Conservation (phyloP, 371 early-diverging fungal genomes). For the Polyrhizophydium stewartii region DNA sequence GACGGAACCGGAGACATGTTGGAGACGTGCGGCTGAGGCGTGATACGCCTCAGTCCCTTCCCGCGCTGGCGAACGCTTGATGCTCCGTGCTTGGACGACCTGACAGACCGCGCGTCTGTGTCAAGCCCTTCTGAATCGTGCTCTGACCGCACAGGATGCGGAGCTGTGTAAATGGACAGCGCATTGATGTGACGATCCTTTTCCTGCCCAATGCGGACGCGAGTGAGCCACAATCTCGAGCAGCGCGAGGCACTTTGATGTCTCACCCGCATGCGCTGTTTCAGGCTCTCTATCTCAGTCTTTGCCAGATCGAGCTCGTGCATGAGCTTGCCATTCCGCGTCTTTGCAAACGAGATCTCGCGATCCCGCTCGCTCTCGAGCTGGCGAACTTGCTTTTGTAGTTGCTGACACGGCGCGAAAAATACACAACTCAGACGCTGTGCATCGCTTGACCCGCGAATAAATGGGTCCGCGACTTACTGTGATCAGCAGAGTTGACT, state of each 20-base stretch:
- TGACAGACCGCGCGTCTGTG: not conserved
- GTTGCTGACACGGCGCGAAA: too few species aligned
- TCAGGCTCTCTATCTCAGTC: not conserved
- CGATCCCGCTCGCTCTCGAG: conserved; percentile 1
- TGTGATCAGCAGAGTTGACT: not conserved
- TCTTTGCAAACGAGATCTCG: conserved; percentile 1
- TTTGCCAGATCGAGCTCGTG: conserved; percentile 2
- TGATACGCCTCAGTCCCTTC: too few species aligned
- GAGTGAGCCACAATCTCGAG: too few species aligned
- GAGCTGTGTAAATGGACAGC: not conserved
- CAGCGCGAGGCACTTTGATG: too few species aligned
- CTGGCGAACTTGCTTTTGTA: not conserved
- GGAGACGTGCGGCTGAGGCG: not conserved
- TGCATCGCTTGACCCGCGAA: too few species aligned
- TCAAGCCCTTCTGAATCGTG: too few species aligned
- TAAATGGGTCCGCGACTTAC: too few species aligned
- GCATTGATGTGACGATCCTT: not conserved
- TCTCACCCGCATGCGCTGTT: not conserved
- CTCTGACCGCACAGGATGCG: not conserved
- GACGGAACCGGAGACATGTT: not conserved
- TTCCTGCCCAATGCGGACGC: too few species aligned
- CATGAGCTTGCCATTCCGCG: not conserved
- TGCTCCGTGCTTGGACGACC: not conserved
- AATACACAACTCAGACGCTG: not conserved
- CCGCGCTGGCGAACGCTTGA: not conserved